Evolutionary conservation across 2,329 filamentous ascomycete species (phyloP), one percentile per base, ranked within the genome.

Genomic region (Neofusicoccum sp.): DNA sequence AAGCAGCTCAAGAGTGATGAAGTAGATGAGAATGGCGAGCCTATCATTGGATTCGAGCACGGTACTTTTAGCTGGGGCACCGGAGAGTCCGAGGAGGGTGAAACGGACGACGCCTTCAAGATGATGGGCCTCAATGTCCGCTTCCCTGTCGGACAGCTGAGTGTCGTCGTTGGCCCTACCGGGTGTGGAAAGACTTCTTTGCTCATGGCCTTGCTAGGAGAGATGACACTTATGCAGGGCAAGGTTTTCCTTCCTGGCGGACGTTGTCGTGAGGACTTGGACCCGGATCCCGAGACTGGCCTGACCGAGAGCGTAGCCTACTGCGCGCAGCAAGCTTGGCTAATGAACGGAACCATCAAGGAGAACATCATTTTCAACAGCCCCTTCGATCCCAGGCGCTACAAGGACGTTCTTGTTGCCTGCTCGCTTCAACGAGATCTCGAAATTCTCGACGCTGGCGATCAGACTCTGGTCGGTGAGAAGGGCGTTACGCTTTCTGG

Each of bases 401-500:
- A 99, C 77, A 87, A 88, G 67, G 86, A 93, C 61, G 95, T 99
- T 41, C 88, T 99, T 66, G 85, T 92, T 44, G 93, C 94, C 41
- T 99, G 95, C 76, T 94, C 93, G 2, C 80, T 99, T 62, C 90
- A 97, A 74, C 89, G 92, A 60, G 95, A 99, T 74, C 83, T 99
- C 12, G 87, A 96, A 67, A 97, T 98, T 45, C 85, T 99, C 1
- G 93, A 97, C 74, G 88, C 89, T 65, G 95, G 95, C 44, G 95
- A 99, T 73, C 87, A 96, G 76, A 98, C 95, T 0, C 80, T 97
- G 28, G 95, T 99, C 36, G 95, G 95, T 58, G 95, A 99, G 75
- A 99, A 98, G 78, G 95, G 95, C 37, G 97, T 99, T 66, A 94
- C 94, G 14, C 85, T 99, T 12, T 99, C 95, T 6, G 95, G 95